Percentiles rank a stretch among this genome's conserved stretches.
Conservation (phyloP, 2,329 filamentous ascomycete species). For the Davidsoniella eucalypti region DNA sequence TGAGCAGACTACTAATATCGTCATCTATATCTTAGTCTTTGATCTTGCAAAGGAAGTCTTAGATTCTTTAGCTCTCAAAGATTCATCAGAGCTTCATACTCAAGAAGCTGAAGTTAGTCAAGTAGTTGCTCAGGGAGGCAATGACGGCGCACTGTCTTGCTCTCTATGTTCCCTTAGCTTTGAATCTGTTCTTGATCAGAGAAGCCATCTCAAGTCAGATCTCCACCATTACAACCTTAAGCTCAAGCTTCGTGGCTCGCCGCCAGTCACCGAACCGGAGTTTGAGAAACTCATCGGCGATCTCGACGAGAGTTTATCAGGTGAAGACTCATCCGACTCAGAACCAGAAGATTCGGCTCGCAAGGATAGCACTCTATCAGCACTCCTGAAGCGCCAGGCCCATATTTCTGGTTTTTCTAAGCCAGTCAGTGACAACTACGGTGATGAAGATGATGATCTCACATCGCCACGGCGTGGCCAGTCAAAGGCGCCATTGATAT, state of each 20-base stretch:
- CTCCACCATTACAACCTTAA: conserved; percentile 91
- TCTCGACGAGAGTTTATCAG: conserved; percentile 81
- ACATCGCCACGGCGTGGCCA: conserved; percentile 37
- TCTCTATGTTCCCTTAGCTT: conserved; percentile 64
- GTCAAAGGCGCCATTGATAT: conserved; percentile 49
- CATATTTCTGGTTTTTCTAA: conserved; percentile 41
- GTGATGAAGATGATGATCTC: conserved; percentile 26
- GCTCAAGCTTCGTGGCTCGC: conserved; percentile 62
- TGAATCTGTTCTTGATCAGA: conserved; percentile 58
- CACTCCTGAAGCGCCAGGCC: conserved; percentile 69
- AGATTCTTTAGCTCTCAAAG: conserved; percentile 40
- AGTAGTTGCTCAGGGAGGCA: conserved; percentile 15
- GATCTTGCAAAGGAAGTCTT: conserved; percentile 65
- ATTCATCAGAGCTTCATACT: conserved; percentile 18
- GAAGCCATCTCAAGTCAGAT: conserved; percentile 75
- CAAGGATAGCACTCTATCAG: conserved; percentile 55
- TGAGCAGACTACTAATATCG: background rate
- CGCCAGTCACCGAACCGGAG: conserved; percentile 58
- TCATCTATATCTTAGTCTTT: conserved; percentile 42
- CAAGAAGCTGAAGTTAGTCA: conserved; percentile 15
- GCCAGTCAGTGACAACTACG: conserved; percentile 29
- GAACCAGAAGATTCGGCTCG: conserved; percentile 46
- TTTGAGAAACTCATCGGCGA: conserved; percentile 73
- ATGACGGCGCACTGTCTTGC: conserved; percentile 54
- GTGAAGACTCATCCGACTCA: conserved; percentile 58